These are phyloP conservation scores for Fraxinus cuspidata DNA, from an alignment of 257 asterid species.

Conservation along the genomic window DNA sequence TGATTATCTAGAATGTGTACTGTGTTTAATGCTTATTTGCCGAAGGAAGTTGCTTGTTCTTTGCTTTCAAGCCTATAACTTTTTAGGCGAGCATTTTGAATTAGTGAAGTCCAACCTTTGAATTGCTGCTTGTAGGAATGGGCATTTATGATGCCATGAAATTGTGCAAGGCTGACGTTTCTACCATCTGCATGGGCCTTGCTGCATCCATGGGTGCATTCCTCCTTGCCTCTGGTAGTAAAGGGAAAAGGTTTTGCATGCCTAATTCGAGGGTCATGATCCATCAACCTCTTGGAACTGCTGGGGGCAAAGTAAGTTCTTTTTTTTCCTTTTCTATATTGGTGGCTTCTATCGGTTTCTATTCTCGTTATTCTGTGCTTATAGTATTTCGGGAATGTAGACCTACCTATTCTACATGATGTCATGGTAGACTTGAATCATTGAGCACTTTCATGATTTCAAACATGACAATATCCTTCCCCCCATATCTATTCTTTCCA, in stretches of 20 bases:
- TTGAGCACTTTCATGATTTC: not conserved
- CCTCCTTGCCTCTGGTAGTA: constrained; percentile 82
- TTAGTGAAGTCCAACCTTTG: not conserved
- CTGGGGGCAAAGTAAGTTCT: constrained; percentile 69
- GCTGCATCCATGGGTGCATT: constrained; percentile 98
- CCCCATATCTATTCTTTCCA: not conserved
- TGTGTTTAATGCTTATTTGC: not conserved
- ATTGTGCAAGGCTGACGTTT: constrained; percentile 94
- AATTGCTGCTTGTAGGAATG: constrained; percentile 61
- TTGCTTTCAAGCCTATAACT: not conserved
- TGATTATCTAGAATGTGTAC: not conserved
- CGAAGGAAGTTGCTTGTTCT: not conserved
- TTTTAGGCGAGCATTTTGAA: constrained; percentile 8
- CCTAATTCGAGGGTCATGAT: constrained; percentile 97
- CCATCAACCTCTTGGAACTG: constrained; percentile 88
- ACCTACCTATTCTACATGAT: not conserved
- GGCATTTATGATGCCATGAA: constrained; percentile 99
- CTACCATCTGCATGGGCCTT: constrained; percentile 89
- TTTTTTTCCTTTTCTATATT: not conserved
- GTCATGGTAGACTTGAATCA: not conserved
- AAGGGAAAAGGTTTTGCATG: constrained; percentile 97
- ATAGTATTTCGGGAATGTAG: not conserved
- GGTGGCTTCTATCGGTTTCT: not conserved
- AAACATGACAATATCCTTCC: not conserved
- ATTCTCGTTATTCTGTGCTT: not conserved